Evolutionary conservation across 2,329 filamentous ascomycete genomes (phyloP).

Genomic region (Apiospora rasikravindrae): DNA sequence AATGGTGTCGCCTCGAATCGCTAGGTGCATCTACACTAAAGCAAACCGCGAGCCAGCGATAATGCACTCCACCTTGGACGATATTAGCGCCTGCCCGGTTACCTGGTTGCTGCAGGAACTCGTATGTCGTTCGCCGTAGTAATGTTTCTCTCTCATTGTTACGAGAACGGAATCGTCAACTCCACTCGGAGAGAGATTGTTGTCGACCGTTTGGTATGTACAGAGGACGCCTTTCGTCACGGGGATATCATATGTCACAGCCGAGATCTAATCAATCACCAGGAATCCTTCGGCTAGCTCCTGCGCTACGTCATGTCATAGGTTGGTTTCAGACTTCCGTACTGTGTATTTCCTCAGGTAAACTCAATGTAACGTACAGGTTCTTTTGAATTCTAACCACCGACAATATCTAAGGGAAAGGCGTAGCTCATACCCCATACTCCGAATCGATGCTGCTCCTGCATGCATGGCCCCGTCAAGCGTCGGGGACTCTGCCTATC

Average conservation of each 20-base stretch:
- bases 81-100: constrained; percentile 3
- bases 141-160: background rate
- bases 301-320: constrained; percentile 5
- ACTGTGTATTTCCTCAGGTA: background rate
- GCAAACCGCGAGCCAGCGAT: background rate
- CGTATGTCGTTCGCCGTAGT: background rate
- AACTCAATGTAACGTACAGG: background rate
- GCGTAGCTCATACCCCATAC: background rate
- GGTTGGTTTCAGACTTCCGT: background rate
- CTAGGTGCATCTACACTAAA: background rate
- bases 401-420: background rate
- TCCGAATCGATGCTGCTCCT: background rate
- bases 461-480: background rate
- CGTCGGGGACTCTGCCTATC: background rate
- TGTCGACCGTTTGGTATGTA: too few species aligned
- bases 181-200: background rate
- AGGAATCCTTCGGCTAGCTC: background rate
- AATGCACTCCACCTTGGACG: background rate
- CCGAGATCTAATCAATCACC: background rate
- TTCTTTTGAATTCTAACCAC: background rate
- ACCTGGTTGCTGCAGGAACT: constrained; percentile 16
- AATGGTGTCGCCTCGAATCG: background rate
- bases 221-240: background rate
- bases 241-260: background rate
- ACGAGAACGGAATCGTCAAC: background rate